Base-by-base conservation (phyloP, 2,329 filamentous ascomycete genomes). In the Immersiporthe knoxdaviesiana region DNA sequence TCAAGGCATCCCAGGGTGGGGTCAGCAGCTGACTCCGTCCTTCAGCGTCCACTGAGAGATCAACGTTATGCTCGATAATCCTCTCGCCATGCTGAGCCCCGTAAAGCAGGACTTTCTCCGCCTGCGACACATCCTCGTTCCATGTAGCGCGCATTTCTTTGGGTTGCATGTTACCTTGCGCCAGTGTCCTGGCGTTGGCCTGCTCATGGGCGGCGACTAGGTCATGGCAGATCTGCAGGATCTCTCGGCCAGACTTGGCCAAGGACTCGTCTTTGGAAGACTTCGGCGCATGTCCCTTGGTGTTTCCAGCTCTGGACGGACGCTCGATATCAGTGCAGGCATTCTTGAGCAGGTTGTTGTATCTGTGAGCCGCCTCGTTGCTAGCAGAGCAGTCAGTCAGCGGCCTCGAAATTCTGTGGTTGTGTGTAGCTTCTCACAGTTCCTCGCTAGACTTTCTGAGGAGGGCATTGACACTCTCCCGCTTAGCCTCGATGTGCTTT, bases 41-140 rank as follows among this genome's bases (percentile, higher is more conserved):
- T 16, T 69, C 67, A 10, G 52, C 32, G 52, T n/a, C 44, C 35
- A 4, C 16, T 47, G 41, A 62, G 47, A 37, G 72, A 66, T 66
- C 67, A 30, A 76, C 68, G 63, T 74, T 72, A 11, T 71, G 70
- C 39, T 74, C 73, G 8, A 74, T 71, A 7, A 74, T 60, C 65
- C 65, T 75, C 62, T 74, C 70, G 18, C 78, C 80, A 41, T 79
- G 73, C 68, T 76, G 70, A 35, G 72, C 75, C n/a, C 79, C 77
- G 44, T 72, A 76, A 8, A 68, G 68, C 21, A 81, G 71, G 44
- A 81, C 59, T 18, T 77, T 75, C 60, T 74, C 75, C 47, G 78
- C 74, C 12, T 77, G 74, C 41, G 75, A 68, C 50, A 76, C 76
- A 67, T 81, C 79, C 63, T 78, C 71, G 60, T 77, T 74, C 79